These are phyloP conservation scores for Ophiorrhiza pumila DNA, from an alignment of 257 asterid species.

Conservation along the genomic window DNA sequence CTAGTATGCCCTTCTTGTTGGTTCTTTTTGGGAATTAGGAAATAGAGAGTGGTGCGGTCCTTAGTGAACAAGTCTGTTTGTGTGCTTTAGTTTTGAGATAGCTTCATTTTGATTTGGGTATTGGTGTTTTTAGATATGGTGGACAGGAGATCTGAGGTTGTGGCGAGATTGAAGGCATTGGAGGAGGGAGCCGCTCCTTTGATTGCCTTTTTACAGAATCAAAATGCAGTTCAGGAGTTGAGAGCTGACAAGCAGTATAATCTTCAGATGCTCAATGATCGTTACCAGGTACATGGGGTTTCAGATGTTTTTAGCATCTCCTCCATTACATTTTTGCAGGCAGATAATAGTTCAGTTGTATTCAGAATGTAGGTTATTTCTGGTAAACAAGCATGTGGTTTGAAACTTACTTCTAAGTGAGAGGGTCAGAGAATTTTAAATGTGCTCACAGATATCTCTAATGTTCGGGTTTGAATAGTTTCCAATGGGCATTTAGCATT, in stretches of 20 bases:
- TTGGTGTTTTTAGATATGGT: slow-evolving; percentile 61
- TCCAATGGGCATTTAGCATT: background rate
- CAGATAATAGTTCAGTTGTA: background rate
- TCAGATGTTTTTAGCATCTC: background rate
- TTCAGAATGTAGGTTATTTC: background rate
- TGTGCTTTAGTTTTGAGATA: background rate
- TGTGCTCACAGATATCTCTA: background rate
- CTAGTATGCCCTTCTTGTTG: too few relatives aligned
- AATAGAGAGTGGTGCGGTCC: background rate
- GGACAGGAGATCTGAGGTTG: slow-evolving; percentile 92
- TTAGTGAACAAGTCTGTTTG: background rate
- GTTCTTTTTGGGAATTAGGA: background rate
- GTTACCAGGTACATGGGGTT: slow-evolving; percentile 68
- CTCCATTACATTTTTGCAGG: background rate
- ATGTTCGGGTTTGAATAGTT: background rate
- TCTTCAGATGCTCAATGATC: slow-evolving; percentile 87
- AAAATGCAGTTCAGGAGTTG: slow-evolving; percentile 81
- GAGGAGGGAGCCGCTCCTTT: slow-evolving; percentile 95
- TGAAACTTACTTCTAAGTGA: background rate
- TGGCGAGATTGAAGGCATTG: slow-evolving; percentile 77
- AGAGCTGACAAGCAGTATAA: slow-evolving; percentile 91
- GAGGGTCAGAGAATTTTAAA: background rate
- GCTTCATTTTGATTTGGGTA: background rate
- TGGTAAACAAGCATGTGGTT: background rate
- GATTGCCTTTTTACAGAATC: slow-evolving; percentile 74